Evolutionary conservation across 2,329 filamentous ascomycete species (phyloP).

Genomic region (Apiospora marii): DNA sequence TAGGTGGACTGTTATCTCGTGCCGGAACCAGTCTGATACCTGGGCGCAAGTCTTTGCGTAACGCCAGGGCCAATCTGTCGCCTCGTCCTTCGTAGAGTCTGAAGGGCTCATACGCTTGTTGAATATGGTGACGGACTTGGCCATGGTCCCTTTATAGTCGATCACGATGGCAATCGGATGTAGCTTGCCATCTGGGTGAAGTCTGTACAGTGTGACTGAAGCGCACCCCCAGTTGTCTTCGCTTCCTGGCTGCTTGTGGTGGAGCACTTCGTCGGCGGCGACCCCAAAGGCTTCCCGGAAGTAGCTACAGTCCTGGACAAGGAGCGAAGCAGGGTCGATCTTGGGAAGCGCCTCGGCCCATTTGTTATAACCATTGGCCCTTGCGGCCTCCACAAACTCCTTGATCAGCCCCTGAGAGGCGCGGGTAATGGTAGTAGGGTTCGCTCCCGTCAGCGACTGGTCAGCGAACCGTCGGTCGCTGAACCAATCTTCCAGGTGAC

Average conservation of each 20-base stretch:
- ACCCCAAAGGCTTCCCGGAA: conserved; percentile 48
- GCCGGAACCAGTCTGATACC: conserved; percentile 55
- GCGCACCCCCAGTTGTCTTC: conserved; percentile 48
- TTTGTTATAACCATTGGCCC: conserved; percentile 41
- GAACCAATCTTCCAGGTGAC: conserved; percentile 47
- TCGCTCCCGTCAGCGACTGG: conserved; percentile 53
- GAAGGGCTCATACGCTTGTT: conserved; percentile 50
- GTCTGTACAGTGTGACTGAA: conserved; percentile 52
- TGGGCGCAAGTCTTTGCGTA: conserved; percentile 60
- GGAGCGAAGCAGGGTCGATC: conserved; percentile 44
- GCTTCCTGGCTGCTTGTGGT: conserved; percentile 39
- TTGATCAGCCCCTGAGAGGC: conserved; percentile 36
- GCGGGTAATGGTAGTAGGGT: conserved; percentile 50
- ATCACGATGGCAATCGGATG: conserved; percentile 58
- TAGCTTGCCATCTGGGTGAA: conserved; percentile 52
- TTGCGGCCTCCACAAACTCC: conserved; percentile 46
- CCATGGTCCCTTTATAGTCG: conserved; percentile 53
- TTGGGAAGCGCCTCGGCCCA: conserved; percentile 42
- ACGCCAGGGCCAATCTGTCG: conserved; percentile 58
- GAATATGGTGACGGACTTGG: conserved; percentile 57
- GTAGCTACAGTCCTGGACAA: conserved; percentile 54
- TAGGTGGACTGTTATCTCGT: conserved; percentile 57
- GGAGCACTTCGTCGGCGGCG: conserved; percentile 36
- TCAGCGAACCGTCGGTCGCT: conserved; percentile 53
- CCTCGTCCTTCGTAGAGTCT: conserved; percentile 43